Evolutionary conservation across 2,329 filamentous ascomycete species (phyloP).

Genomic region (Tolypocladium ophioglossoides): DNA sequence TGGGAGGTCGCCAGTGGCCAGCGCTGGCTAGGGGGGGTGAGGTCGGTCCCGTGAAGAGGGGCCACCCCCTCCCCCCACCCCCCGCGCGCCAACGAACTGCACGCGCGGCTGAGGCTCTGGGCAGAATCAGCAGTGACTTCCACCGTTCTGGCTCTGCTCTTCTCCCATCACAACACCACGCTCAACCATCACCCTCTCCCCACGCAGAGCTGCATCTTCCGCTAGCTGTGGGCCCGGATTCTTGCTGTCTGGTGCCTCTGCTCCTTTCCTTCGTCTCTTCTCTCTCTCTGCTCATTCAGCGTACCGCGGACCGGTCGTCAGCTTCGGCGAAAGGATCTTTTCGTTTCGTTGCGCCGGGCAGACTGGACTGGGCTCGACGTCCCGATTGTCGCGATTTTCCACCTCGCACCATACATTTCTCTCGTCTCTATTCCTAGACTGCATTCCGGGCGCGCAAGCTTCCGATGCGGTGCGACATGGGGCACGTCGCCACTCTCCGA

Average conservation of each 20-base stretch:
- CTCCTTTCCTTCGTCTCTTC: neutral
- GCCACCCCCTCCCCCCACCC: conserved; percentile 1
- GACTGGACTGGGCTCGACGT: neutral
- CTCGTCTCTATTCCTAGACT: neutral
- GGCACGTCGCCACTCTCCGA: conserved; percentile 10
- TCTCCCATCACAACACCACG: neutral
- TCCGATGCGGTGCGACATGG: conserved; percentile 13
- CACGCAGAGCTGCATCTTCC: neutral
- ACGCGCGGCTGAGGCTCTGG: neutral
- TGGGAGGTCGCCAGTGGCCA: neutral
- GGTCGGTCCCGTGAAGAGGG: too few species aligned
- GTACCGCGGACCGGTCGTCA: neutral
- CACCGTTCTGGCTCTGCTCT: neutral
- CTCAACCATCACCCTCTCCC: neutral
- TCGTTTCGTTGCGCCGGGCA: neutral
- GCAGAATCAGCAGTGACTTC: neutral
- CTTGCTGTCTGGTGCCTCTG: neutral
- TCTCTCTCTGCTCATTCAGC: neutral
- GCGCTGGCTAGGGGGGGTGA: neutral
- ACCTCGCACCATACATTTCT: neutral
- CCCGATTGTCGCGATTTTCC: neutral
- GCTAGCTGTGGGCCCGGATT: neutral
- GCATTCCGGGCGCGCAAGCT: neutral
- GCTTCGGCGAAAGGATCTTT: neutral
- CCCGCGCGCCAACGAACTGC: conserved; percentile 1